Base-by-base conservation (phyloP, 345 rosid species). In the Eucalyptus sp. region DNA sequence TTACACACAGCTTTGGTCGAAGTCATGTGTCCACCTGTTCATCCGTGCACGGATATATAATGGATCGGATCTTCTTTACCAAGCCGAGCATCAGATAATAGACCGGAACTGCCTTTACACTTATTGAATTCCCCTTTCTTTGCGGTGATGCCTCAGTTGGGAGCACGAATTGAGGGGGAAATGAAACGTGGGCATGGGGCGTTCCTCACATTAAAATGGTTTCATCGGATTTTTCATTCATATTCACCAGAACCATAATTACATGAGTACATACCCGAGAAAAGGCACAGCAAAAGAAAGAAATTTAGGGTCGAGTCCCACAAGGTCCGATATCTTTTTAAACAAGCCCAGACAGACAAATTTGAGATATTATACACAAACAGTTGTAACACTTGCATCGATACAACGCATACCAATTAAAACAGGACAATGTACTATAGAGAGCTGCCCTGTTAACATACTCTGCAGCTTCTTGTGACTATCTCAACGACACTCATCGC, bases 401-500 rank as follows among this genome's bases (percentile, higher is more conserved):
- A 52, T 60, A 52, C 87, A 86, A 60, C 44, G 16, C 43, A 33
- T 86, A 60, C 66, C 49, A 50, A 43, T 51, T 1, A 86, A 86
- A 50, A 51, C 87, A 86, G 24, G 87, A 4, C 60, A 43, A 33
- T 25, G 43, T 25, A 51, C 87, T 86, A 22, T 54, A 44, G 7
- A 31, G 54, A 27, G 58, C 51, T 44, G 6, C 44, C 87, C 62
- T 18, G 87, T 52, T 62, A 86, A 58, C 66, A 86, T 24, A 27
- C 64, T 43, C 64, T 43, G 87, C 29, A 5, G 31, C 87, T 86
- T 54, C 46, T 86, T 51, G 58, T 52, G 16, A 25, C 87, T 13
- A 29, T 24, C 48, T 86, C 64, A 51, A 86, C 46, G 2, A 31
- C 46, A 46, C 87, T 93, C 86, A 97, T 92, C 98, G 93, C 92